Evolutionary conservation across 2,329 filamentous ascomycete species (phyloP).

Genomic region (Fonsecaea erecta): DNA sequence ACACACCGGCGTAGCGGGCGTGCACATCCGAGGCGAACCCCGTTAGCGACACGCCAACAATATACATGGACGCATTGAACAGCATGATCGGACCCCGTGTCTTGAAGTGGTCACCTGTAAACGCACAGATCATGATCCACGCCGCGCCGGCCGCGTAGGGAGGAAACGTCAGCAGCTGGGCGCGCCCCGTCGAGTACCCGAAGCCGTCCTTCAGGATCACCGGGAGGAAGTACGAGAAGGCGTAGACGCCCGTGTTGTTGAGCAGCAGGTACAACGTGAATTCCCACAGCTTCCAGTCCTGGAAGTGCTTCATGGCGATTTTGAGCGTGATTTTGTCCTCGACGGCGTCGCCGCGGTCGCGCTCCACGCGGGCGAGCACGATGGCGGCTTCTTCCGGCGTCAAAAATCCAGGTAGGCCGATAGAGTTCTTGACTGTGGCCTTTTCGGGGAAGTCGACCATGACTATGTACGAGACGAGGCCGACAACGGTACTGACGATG

Average conservation of each 20-base stretch:
- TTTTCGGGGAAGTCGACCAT: background rate
- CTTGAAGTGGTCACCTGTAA: background rate
- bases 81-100: background rate
- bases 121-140: constrained; percentile 1
- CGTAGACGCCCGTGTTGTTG: background rate
- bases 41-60: background rate
- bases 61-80: background rate
- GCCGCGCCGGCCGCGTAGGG: background rate
- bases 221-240: background rate
- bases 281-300: background rate
- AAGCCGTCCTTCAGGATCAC: background rate
- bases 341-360: background rate
- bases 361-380: background rate
- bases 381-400: background rate
- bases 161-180: background rate
- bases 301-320: background rate
- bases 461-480: background rate
- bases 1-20: background rate
- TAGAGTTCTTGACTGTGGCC: background rate
- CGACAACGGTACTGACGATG: background rate
- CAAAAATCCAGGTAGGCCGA: background rate
- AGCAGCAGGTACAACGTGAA: background rate
- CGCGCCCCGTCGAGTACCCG: background rate
- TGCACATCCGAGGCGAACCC: background rate
- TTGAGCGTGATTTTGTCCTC: background rate